Percentiles rank a stretch among this genome's conserved stretches.
Conservation (phyloP, 2,329 filamentous ascomycete genomes). For the Aureobasidium lini region DNA sequence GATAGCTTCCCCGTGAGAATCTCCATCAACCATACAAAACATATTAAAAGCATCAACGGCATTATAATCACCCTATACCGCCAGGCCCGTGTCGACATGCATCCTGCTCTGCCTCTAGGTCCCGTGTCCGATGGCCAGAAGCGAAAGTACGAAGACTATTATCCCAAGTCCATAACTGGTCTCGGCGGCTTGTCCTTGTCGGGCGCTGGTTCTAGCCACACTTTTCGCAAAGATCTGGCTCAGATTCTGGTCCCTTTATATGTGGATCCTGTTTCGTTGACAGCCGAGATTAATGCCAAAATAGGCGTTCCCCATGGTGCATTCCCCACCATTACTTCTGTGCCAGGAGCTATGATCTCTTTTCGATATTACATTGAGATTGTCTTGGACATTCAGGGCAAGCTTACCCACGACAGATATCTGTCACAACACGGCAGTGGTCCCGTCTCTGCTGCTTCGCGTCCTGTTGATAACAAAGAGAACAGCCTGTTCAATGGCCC, state of each 20-base stretch:
- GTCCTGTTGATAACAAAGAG: neutral
- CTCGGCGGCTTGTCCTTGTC: slow-evolving; percentile 80
- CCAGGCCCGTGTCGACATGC: slow-evolving; percentile 81
- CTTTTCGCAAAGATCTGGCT: slow-evolving; percentile 91
- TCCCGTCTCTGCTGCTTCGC: neutral
- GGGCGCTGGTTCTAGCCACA: slow-evolving; percentile 76
- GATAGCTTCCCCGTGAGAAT: slow-evolving; percentile 76
- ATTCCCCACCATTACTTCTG: slow-evolving; percentile 83
- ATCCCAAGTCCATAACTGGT: slow-evolving; percentile 79
- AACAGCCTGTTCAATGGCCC: slow-evolving; percentile 7
- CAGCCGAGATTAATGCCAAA: slow-evolving; percentile 71
- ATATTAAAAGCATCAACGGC: slow-evolving; percentile 82
- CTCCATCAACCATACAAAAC: slow-evolving; percentile 78
- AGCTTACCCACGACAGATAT: slow-evolving; percentile 61
- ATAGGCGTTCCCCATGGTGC: slow-evolving; percentile 82
- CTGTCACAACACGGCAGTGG: slow-evolving; percentile 12
- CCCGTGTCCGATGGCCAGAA: slow-evolving; percentile 59
- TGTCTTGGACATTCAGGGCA: slow-evolving; percentile 84
- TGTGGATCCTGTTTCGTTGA: slow-evolving; percentile 71
- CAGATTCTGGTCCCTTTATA: slow-evolving; percentile 85
- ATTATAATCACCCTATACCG: slow-evolving; percentile 90
- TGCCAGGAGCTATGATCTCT: slow-evolving; percentile 88
- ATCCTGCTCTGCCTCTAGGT: slow-evolving; percentile 54
- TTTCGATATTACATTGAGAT: slow-evolving; percentile 94
- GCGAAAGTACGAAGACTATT: slow-evolving; percentile 72